These are phyloP conservation scores for Pseudoturritis turrita DNA, from an alignment of 345 rosid genomes.

Conservation along the genomic window DNA sequence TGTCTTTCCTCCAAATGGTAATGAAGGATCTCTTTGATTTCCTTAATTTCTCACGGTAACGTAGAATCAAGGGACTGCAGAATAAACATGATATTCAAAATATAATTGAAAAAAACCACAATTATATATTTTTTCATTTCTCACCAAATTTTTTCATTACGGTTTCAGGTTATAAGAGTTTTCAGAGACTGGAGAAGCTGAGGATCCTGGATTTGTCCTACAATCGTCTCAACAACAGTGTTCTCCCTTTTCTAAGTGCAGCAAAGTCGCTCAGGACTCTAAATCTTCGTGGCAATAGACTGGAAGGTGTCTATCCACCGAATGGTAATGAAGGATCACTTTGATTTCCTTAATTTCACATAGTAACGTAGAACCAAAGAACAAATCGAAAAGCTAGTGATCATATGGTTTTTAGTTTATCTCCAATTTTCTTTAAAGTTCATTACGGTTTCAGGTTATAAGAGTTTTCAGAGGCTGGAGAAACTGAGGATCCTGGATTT, in stretches of 20 bases:
- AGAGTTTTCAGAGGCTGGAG: slow-evolving; percentile 1
- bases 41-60: too few relatives aligned
- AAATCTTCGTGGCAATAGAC: background rate
- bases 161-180: slow-evolving; percentile 12
- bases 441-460: background rate
- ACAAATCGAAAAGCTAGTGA: too few relatives aligned
- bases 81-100: too few relatives aligned
- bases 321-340: background rate
- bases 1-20: slow-evolving; percentile 16
- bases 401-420: too few relatives aligned
- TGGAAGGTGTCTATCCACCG: slow-evolving; percentile 22
- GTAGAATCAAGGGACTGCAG: too few relatives aligned
- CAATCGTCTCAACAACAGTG: slow-evolving; percentile 14
- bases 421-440: too few relatives aligned
- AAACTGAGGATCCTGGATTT: background rate
- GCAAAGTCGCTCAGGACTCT: slow-evolving; percentile 1
- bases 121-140: too few relatives aligned
- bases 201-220: background rate
- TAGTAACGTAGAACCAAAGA: too few relatives aligned
- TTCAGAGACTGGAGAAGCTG: background rate
- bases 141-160: background rate
- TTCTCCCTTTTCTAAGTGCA: slow-evolving; percentile 8
- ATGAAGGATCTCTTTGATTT: background rate
- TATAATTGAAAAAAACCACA: too few relatives aligned
- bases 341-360: background rate